Percentiles rank a stretch among this genome's conserved stretches.
Conservation (phyloP, 129 eudicot genomes). For the Flaveria ramosissima region DNA sequence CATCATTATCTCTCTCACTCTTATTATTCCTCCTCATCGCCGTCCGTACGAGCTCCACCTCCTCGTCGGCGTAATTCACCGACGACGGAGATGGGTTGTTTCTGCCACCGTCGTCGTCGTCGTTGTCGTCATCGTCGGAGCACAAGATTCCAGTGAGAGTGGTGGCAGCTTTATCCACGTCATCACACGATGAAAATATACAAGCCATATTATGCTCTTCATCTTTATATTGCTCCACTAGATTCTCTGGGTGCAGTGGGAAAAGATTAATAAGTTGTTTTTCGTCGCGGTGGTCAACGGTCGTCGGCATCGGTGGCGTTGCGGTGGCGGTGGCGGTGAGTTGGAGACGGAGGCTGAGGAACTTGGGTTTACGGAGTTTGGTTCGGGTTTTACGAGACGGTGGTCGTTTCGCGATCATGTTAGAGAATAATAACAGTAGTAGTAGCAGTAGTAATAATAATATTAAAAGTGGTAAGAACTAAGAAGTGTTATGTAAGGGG, state of each 20-base stretch:
- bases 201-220: constrained; percentile 56
- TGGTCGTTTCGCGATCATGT: constrained; percentile 28
- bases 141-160: constrained; percentile 61
- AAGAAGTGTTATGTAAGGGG: not conserved
- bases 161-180: constrained; percentile 57
- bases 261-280: constrained; percentile 55
- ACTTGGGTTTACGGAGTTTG: constrained; percentile 56
- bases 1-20: constrained; percentile 45
- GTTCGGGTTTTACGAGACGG: constrained; percentile 38
- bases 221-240: constrained; percentile 45
- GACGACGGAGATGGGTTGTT: constrained; percentile 51
- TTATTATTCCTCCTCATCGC: constrained; percentile 77
- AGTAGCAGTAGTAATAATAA: not conserved
- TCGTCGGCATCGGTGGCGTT: constrained; percentile 20
- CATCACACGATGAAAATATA: constrained; percentile 54
- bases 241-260: constrained; percentile 66
- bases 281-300: constrained; percentile 30
- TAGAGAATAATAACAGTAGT: not conserved
- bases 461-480: too few relatives aligned
- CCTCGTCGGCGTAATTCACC: constrained; percentile 51
- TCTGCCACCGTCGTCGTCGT: constrained; percentile 25
- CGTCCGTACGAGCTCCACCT: constrained; percentile 58
- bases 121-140: constrained; percentile 26
- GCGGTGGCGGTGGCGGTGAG: constrained; percentile 39
- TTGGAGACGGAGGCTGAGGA: constrained; percentile 54